These are phyloP conservation scores for Talaromyces piceae DNA, from an alignment of 2,329 filamentous ascomycete genomes.

Conservation along the genomic window DNA sequence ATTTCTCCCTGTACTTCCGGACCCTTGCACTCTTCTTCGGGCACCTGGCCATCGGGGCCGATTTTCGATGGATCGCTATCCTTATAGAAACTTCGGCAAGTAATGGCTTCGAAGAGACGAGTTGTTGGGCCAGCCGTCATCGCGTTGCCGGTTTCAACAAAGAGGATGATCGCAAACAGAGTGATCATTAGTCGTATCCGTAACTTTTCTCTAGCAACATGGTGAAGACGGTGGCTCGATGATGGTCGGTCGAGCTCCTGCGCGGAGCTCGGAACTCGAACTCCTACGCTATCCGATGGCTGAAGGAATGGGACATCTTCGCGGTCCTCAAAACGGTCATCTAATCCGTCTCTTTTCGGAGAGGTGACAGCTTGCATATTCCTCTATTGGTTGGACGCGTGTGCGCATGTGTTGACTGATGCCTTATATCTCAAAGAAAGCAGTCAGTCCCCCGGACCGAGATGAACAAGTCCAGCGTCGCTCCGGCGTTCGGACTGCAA, in stretches of 20 bases:
- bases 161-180: conserved; percentile 36
- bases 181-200: conserved; percentile 32
- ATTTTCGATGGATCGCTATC: conserved; percentile 38
- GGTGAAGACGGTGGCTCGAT: not conserved
- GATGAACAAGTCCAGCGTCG: no score
- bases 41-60: conserved; percentile 33
- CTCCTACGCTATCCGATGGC: conserved; percentile 2
- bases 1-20: conserved; percentile 42
- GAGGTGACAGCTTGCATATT: conserved; percentile 1
- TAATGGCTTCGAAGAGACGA: conserved; percentile 43
- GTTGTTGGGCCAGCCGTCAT: conserved; percentile 40
- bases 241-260: conserved; percentile 8
- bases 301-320: conserved; percentile 24
- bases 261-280: conserved; percentile 14
- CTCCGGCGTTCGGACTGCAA: not conserved
- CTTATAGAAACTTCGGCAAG: conserved; percentile 40
- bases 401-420: no score
- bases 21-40: conserved; percentile 45
- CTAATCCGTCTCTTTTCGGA: conserved; percentile 7
- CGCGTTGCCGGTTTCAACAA: conserved; percentile 39
- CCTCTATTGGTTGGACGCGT: not conserved
- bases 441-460: no score
- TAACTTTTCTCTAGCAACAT: conserved; percentile 17
- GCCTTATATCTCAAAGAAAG: no score
- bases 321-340: conserved; percentile 22